phyloP scores from a whole-genome alignment of 768 basidiomycete genomes.

The Mycena amicta region DNA sequence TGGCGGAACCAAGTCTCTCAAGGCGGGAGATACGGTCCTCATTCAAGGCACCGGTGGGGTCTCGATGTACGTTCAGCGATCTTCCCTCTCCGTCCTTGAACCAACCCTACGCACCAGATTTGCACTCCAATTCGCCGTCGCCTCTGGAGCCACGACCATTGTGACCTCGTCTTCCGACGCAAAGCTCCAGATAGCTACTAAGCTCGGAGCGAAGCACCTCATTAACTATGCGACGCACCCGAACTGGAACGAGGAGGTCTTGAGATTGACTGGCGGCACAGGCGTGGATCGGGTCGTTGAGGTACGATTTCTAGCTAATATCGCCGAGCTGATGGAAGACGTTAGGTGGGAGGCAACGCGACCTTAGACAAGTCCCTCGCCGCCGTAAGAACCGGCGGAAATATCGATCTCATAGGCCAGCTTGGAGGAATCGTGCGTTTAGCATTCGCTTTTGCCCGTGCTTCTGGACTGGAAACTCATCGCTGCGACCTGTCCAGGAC shows the following conservation, averaged over 20 bases:
- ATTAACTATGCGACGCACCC: conserved; percentile 55
- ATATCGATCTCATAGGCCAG: conserved; percentile 39
- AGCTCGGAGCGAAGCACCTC: conserved; percentile 43
- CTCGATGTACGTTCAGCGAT: conserved; percentile 39
- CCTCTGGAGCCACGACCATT: conserved; percentile 52
- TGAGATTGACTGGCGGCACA: conserved; percentile 30
- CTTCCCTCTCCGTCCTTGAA: too few relatives aligned
- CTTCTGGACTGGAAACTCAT: not conserved
- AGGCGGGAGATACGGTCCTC: conserved; percentile 51
- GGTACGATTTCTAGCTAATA: conserved; percentile 12
- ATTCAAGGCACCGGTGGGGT: conserved; percentile 51
- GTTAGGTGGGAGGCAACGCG: conserved; percentile 45
- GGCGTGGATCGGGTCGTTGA: conserved; percentile 28
- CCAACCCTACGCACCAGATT: too few relatives aligned
- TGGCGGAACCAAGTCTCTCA: conserved; percentile 38
- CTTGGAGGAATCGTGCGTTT: conserved; percentile 30
- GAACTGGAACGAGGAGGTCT: conserved; percentile 52
- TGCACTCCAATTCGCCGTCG: conserved; percentile 50
- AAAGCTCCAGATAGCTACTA: conserved; percentile 45
- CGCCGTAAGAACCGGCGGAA: conserved; percentile 32
- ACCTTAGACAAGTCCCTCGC: conserved; percentile 36
- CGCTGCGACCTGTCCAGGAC: too few relatives aligned
- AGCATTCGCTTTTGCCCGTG: not conserved
- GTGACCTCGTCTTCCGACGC: conserved; percentile 52
- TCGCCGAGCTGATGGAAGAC: conserved; percentile 34